Percentiles rank a stretch among this genome's conserved stretches.
These are phyloP conservation scores for Cicer cuneatum DNA, from an alignment of 306 rosid genomes.

Conservation along the genomic window DNA sequence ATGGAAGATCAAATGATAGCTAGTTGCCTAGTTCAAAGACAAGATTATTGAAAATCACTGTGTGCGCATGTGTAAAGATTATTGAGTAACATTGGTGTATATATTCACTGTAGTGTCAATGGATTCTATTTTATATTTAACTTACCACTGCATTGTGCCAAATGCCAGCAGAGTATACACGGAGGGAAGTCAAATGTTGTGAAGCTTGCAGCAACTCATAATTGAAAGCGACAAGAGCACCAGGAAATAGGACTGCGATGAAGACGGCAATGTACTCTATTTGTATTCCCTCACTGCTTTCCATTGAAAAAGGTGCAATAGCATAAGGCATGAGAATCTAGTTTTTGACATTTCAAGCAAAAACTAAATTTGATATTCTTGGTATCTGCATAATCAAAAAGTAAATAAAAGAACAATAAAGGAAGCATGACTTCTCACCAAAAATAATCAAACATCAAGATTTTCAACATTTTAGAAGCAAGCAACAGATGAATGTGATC, in stretches of 20 bases:
- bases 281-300: constrained; percentile 81
- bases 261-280: constrained; percentile 85
- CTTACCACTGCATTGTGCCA: constrained; percentile 98
- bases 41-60: background rate
- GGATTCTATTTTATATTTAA: constrained; percentile 34
- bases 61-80: background rate
- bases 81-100: constrained; percentile 5
- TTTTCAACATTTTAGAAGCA: background rate
- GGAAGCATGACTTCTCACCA: background rate
- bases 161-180: constrained; percentile 86
- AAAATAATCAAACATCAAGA: constrained; percentile 1
- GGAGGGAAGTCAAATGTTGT: constrained; percentile 65
- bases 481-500: background rate
- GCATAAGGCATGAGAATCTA: constrained; percentile 58
- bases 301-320: constrained; percentile 55
- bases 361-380: constrained; percentile 43
- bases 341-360: constrained; percentile 51
- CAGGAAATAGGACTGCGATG: constrained; percentile 81
- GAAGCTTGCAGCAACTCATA: constrained; percentile 59
- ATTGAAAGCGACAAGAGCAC: constrained; percentile 85
- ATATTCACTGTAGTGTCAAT: constrained; percentile 34
- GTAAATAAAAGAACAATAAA: constrained; percentile 42
- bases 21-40: constrained; percentile 3
- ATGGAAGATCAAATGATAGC: background rate
- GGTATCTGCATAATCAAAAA: constrained; percentile 41